These are phyloP conservation scores for Vinca minor DNA, from an alignment of 257 asterid species.

Conservation along the genomic window DNA sequence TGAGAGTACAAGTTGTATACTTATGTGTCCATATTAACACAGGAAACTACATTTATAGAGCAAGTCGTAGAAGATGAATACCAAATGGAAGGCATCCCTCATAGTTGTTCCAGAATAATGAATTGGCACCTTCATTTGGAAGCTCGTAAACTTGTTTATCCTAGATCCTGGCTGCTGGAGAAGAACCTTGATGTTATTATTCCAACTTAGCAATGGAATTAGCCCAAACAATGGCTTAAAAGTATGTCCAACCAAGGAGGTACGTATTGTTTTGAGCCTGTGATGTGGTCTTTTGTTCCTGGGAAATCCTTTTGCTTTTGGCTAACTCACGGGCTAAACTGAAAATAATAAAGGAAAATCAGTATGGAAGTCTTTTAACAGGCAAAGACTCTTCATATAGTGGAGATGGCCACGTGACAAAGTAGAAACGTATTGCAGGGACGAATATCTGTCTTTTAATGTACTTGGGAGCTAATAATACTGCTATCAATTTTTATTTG, in stretches of 20 bases:
- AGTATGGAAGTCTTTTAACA: not conserved
- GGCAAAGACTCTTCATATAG: not conserved
- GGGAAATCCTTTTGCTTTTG: not conserved
- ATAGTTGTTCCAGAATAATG: conserved; percentile 22
- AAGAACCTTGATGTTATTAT: conserved; percentile 54
- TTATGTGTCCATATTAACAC: conserved; percentile 6
- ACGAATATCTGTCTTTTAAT: not conserved
- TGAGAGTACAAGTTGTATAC: not conserved
- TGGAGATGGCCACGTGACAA: not conserved
- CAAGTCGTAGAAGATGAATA: conserved; percentile 90
- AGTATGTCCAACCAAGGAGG: not conserved
- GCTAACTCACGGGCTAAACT: not conserved
- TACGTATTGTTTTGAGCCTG: conserved; percentile 11
- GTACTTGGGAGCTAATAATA: not conserved
- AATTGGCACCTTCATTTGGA: conserved; percentile 60
- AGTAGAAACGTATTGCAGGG: not conserved
- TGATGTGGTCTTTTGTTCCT: not conserved
- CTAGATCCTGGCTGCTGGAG: conserved; percentile 67
- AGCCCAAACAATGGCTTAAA: not conserved
- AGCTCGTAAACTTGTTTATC: conserved; percentile 42
- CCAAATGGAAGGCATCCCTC: conserved; percentile 88
- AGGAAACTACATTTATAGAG: conserved; percentile 91
- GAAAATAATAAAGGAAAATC: not conserved
- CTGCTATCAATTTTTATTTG: not conserved
- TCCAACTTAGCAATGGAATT: conserved; percentile 33